These are phyloP conservation scores for Erysimum pusillum DNA, from an alignment of 441 rosid species.

Conservation along the genomic window DNA sequence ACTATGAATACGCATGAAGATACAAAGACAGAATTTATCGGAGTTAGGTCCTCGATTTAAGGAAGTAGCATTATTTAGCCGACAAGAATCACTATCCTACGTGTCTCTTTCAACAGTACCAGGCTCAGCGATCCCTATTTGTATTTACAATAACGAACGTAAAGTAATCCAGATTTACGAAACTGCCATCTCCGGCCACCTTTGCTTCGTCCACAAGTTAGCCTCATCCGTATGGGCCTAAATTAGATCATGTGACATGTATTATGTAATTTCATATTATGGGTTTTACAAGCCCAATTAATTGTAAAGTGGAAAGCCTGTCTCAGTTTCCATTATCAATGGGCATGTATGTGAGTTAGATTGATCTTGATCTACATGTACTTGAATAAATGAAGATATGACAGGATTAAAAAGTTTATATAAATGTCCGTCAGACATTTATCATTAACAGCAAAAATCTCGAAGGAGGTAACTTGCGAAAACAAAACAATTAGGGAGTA, in stretches of 20 bases:
- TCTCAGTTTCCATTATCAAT: neutral
- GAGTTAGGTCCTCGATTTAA: constrained; percentile 40
- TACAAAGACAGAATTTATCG: constrained; percentile 29
- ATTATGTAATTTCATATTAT: neutral
- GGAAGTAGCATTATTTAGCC: constrained; percentile 39
- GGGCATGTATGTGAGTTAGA: neutral
- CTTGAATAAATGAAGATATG: neutral
- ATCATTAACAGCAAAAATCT: neutral
- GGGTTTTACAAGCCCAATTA: neutral
- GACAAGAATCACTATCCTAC: constrained; percentile 34
- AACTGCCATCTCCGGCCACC: neutral
- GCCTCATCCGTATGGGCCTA: neutral
- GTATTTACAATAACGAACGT: constrained; percentile 1
- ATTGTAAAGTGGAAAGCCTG: constrained; percentile 12
- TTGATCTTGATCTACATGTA: constrained; percentile 4
- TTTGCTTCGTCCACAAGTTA: constrained; percentile 17
- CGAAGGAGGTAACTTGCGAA: neutral
- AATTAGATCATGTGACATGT: neutral
- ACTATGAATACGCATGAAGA: constrained; percentile 15
- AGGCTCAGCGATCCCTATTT: constrained; percentile 2
- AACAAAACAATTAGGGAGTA: neutral
- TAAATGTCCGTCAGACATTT: neutral
- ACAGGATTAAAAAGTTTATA: neutral
- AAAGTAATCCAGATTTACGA: constrained; percentile 7
- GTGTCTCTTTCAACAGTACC: constrained; percentile 28